Conservation (phyloP, 78 protist genomes). For the Dictyostelium capitatum region DNA sequence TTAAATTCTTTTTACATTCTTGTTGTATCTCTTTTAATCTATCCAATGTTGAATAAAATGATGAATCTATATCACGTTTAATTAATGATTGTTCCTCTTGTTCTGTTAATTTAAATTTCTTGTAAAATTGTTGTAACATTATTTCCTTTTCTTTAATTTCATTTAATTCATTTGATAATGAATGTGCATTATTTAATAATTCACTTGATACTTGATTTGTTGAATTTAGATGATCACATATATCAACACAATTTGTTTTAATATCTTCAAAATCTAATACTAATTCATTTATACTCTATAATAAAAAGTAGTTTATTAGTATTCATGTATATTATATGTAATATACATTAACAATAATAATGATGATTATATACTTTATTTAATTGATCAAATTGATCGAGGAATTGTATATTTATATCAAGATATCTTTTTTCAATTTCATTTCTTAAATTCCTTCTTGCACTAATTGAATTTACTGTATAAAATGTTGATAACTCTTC, state of each 20-base stretch:
- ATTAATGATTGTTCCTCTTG: conserved; percentile 40
- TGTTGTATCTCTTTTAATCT: conserved; percentile 49
- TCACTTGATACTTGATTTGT: conserved; percentile 25
- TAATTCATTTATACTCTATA: conserved; percentile 61
- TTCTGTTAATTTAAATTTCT: conserved; percentile 36
- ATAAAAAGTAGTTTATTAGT: no score
- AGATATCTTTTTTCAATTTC: conserved; percentile 76
- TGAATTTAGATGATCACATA: conserved; percentile 16
- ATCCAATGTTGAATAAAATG: conserved; percentile 32
- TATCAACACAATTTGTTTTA: conserved; percentile 44
- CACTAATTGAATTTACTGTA: conserved; percentile 33
- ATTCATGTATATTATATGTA: no score
- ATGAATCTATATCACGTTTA: conserved; percentile 24
- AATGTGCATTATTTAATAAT: conserved; percentile 39
- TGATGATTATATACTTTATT: no score
- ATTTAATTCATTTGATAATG: conserved; percentile 1
- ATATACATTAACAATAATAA: no score
- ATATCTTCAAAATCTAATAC: conserved; percentile 52
- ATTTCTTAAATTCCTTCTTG: conserved; percentile 81
- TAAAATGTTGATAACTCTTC: conserved; percentile 65
- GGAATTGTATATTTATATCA: conserved; percentile 54
- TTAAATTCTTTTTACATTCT: conserved; percentile 54
- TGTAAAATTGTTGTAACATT: not conserved
- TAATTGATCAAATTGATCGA: conserved; percentile 54
- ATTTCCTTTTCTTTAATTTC: conserved; percentile 49